Evolutionary conservation across 2,329 filamentous ascomycete genomes (phyloP), one percentile per base, ranked within the genome.

Genomic region (Ophiosphaerella korrae): DNA sequence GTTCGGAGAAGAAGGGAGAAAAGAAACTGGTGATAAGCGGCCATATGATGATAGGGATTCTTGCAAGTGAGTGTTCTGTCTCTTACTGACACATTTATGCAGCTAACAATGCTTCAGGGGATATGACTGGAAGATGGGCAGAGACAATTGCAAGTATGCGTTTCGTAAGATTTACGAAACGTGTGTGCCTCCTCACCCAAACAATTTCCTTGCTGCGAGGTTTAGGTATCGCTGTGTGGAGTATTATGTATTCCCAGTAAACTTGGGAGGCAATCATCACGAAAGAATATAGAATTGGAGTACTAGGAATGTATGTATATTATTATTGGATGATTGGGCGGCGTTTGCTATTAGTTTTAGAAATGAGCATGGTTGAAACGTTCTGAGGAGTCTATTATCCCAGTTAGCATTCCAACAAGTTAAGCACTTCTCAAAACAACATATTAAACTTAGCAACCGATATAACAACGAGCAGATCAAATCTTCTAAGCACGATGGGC

Each of bases 161-260:
- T 39, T 53, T 5, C 40, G 41, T 8, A 53, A 24, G 16, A 8
- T 53, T 11, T 35, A 48, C 29, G 11, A 36, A 7, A 18, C 24
- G 8, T 48, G 50, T 18, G 45, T 45, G 5, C 18, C 18, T n/a
- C 45, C 21, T n/a, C 12, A 29, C 7, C 29, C 31, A 7, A 41
- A 42, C 16, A 39, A 49, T 7, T 48, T 53, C 42, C 24, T 29
- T 14, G 48, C 36, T 23, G 44, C 43, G 16, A 35, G 24, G 16
- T 52, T 43, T 12, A 52, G 29, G 26, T 52, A 52, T 21, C 34
- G 48, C 33, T 47, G 48, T 33, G 48, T 52, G 16, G 36, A 35
- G 16, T 52, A 52, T 13, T 43, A 47, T 29, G 37, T 45, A 2
- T 34, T 21, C 11, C 33, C 35, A 5, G 39, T 72, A 12, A 49